Conservation (phyloP, 345 rosid species). For the Salix arbutifolia region DNA sequence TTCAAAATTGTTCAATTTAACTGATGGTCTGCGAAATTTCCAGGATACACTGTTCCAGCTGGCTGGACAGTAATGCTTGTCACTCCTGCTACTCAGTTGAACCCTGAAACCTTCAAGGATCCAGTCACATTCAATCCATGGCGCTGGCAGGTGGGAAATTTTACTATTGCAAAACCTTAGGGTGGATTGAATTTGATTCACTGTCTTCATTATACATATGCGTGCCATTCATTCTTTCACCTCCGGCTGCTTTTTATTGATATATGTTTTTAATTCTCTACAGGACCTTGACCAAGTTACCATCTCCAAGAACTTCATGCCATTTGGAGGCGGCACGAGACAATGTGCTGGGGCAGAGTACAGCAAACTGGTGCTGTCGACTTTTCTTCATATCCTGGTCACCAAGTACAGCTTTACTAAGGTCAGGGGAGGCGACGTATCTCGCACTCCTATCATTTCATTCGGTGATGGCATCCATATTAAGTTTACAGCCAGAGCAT, state of each 20-base stretch:
- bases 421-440: not conserved
- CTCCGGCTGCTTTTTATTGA: not conserved
- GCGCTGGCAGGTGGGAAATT: slow-evolving; percentile 37
- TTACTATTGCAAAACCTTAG: too few relatives aligned
- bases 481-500: not conserved
- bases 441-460: not conserved
- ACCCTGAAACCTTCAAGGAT: not conserved
- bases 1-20: not conserved
- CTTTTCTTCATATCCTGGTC: slow-evolving; percentile 32
- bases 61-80: not conserved
- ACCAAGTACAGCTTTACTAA: slow-evolving; percentile 6
- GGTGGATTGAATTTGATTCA: not conserved
- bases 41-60: not conserved
- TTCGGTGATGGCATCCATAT: not conserved
- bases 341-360: slow-evolving; percentile 44
- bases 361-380: slow-evolving; percentile 34
- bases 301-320: slow-evolving; percentile 39
- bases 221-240: not conserved
- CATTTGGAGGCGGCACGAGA: slow-evolving; percentile 48
- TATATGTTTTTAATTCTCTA: not conserved
- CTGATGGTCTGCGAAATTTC: not conserved
- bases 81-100: not conserved
- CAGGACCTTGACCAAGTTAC: slow-evolving; percentile 6
- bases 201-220: not conserved
- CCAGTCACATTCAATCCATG: slow-evolving; percentile 6